Conservation (phyloP, 192 early-diverging fungal genomes). For the Entomortierella chlamydospora region DNA sequence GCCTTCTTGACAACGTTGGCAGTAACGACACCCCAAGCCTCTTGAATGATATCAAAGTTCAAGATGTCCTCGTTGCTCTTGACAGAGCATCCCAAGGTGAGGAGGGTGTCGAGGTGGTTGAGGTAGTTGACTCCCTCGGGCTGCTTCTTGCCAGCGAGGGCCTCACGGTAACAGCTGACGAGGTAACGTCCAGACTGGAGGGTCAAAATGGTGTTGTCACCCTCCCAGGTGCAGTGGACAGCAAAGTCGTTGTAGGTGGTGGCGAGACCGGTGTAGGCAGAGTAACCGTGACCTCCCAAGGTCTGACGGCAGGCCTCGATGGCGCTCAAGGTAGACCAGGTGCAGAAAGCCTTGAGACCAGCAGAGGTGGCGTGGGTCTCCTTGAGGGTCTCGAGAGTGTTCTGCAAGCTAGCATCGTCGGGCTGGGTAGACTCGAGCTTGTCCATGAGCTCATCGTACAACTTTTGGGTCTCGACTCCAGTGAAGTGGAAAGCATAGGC, state of each 20-base stretch:
- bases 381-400: slow-evolving; percentile 82
- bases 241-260: slow-evolving; percentile 86
- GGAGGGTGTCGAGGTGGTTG: slow-evolving; percentile 60
- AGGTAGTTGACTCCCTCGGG: slow-evolving; percentile 82
- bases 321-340: slow-evolving; percentile 86
- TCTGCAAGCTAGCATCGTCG: slow-evolving; percentile 66
- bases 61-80: slow-evolving; percentile 61
- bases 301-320: slow-evolving; percentile 93
- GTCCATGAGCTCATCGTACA: slow-evolving; percentile 83
- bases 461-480: slow-evolving; percentile 80
- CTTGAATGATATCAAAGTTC: slow-evolving; percentile 71
- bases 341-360: slow-evolving; percentile 93
- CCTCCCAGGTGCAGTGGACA: slow-evolving; percentile 89
- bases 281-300: slow-evolving; percentile 93
- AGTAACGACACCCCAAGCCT: slow-evolving; percentile 84
- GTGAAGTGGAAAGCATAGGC: slow-evolving; percentile 93
- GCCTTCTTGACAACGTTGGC: slow-evolving; percentile 87
- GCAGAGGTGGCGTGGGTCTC: slow-evolving; percentile 91
- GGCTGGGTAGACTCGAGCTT: slow-evolving; percentile 72
- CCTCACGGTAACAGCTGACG: slow-evolving; percentile 74
- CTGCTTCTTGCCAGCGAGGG: slow-evolving; percentile 78
- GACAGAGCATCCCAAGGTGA: slow-evolving; percentile 62
- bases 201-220: slow-evolving; percentile 91
- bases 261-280: slow-evolving; percentile 90
- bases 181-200: slow-evolving; percentile 89